Evolutionary conservation across 192 early-diverging fungal species (phyloP).

Genomic region (Linderina pennispora): DNA sequence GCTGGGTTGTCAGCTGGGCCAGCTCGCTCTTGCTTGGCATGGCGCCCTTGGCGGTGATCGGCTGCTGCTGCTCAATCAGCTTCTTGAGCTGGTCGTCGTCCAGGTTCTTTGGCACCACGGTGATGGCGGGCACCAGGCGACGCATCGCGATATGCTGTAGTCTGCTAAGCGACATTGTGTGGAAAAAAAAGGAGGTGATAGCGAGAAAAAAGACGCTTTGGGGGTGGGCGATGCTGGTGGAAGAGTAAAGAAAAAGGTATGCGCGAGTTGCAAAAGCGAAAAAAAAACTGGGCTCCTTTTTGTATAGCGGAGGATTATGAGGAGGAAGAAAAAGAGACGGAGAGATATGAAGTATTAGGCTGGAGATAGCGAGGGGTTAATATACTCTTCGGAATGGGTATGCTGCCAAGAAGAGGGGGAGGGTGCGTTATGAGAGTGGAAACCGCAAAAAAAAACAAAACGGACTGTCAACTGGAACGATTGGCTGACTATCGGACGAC

Average conservation of each 20-base stretch:
- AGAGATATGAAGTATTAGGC: background rate
- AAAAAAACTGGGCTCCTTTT: no score
- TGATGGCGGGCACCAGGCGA: slow-evolving; percentile 42
- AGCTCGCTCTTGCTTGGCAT: slow-evolving; percentile 21
- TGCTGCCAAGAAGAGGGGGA: no score
- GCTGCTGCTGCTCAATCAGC: slow-evolving; percentile 35
- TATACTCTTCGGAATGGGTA: no score
- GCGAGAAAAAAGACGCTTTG: background rate
- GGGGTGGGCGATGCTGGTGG: no score
- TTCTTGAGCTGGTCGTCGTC: slow-evolving; percentile 50
- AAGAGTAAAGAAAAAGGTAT: no score
- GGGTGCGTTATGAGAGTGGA: no score
- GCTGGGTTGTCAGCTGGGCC: slow-evolving; percentile 1
- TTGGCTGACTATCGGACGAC: no score
- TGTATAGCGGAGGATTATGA: no score
- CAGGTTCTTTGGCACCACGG: slow-evolving; percentile 42
- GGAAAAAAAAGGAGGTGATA: background rate
- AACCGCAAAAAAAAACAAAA: no score
- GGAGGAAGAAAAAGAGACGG: slow-evolving; percentile 1
- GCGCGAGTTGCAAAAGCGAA: no score
- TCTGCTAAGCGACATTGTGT: slow-evolving; percentile 44
- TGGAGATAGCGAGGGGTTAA: no score
- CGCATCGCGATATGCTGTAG: slow-evolving; percentile 47
- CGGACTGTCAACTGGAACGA: no score
- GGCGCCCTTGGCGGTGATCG: slow-evolving; percentile 5